phyloP scores from a whole-genome alignment of 306 rosid species.

The Cucumis hystrix region DNA sequence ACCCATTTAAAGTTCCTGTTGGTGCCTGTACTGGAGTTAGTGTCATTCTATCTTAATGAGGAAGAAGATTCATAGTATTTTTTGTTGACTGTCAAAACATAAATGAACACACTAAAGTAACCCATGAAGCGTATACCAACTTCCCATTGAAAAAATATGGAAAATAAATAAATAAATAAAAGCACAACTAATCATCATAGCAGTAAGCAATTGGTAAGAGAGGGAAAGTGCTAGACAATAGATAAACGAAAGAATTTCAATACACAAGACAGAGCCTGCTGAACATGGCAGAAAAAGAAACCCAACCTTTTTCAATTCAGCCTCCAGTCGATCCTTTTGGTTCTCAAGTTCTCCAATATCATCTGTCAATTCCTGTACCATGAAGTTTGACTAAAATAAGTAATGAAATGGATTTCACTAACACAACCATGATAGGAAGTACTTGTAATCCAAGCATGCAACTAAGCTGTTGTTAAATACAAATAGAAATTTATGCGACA shows the following conservation, averaged over 20 bases:
- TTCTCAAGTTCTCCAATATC: constrained; percentile 66
- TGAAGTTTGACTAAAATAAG: neutral
- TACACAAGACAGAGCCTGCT: neutral
- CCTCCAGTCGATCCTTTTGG: constrained; percentile 65
- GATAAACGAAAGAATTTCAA: neutral
- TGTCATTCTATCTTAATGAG: neutral
- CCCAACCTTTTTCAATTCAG: constrained; percentile 51
- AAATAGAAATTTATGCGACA: neutral
- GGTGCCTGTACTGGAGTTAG: neutral
- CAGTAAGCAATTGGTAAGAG: neutral
- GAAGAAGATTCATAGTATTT: neutral
- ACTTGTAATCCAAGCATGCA: neutral
- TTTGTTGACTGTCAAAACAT: neutral
- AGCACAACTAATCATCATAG: neutral
- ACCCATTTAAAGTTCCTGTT: neutral
- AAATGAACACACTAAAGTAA: neutral
- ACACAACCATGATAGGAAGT: neutral
- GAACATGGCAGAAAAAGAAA: neutral
- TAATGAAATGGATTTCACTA: constrained; percentile 1
- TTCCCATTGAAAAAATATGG: neutral
- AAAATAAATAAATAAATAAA: neutral
- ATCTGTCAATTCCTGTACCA: constrained; percentile 46
- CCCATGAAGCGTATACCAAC: neutral
- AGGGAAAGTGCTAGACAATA: neutral
- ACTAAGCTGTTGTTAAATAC: neutral